Evolutionary conservation across 257 asterid genomes (phyloP).

Genomic region (Solanum rostratum): DNA sequence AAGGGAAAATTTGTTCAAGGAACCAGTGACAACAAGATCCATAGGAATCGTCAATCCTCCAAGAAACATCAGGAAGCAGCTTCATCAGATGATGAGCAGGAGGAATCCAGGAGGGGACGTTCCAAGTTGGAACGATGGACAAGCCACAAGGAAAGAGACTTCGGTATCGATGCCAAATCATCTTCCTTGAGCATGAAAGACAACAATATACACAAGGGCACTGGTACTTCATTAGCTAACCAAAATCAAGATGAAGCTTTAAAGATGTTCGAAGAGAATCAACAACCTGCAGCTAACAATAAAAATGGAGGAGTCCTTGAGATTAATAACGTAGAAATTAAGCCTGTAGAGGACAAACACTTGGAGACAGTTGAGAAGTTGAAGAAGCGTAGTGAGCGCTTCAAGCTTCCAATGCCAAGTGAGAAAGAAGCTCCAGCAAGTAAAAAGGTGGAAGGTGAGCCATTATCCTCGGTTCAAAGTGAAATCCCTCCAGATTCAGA

Average conservation of each 20-base stretch:
- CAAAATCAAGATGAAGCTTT: conserved; percentile 32
- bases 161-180: conserved; percentile 16
- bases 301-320: conserved; percentile 30
- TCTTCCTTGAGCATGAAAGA: conserved; percentile 42
- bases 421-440: conserved; percentile 47
- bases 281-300: conserved; percentile 25
- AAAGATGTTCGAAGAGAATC: conserved; percentile 29
- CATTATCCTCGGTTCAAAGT: conserved; percentile 27
- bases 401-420: conserved; percentile 91
- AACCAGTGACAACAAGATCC: conserved; percentile 34
- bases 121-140: conserved; percentile 90
- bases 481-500: conserved; percentile 52
- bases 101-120: conserved; percentile 56
- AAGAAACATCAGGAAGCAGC: conserved; percentile 44
- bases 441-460: conserved; percentile 53
- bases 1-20: conserved; percentile 40
- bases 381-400: conserved; percentile 92
- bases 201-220: conserved; percentile 9
- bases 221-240: conserved; percentile 15
- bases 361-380: conserved; percentile 84
- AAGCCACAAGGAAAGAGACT: conserved; percentile 78
- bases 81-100: conserved; percentile 55
- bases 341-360: conserved; percentile 53
- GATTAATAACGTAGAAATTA: conserved; percentile 21
- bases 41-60: conserved; percentile 24